These are phyloP conservation scores for Ophiocordyceps camponoti-floridani DNA, from an alignment of 2,329 filamentous ascomycete genomes.

Conservation along the genomic window DNA sequence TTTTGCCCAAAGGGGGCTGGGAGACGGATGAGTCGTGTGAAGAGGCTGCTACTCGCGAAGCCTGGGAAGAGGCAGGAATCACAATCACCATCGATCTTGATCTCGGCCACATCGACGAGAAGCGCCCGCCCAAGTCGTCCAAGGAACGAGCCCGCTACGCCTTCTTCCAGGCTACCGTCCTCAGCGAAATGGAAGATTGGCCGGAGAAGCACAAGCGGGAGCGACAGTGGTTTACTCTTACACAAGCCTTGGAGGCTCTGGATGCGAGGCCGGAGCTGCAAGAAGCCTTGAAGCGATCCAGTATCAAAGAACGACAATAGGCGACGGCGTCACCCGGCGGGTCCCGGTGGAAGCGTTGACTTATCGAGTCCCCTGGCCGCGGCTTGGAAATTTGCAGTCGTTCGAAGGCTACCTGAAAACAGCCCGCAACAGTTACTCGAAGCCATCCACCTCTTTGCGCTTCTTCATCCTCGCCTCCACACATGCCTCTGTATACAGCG, in stretches of 20 bases:
- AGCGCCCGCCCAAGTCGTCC: slow-evolving; percentile 56
- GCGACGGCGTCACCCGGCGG: background rate
- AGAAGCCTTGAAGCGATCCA: slow-evolving; percentile 71
- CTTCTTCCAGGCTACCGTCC: slow-evolving; percentile 79
- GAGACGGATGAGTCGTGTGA: slow-evolving; percentile 82
- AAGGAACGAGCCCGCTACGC: slow-evolving; percentile 50
- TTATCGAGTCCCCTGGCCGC: background rate
- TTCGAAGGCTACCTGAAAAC: background rate
- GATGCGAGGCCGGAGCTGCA: slow-evolving; percentile 68
- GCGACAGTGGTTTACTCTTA: slow-evolving; percentile 77
- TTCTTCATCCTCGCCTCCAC: background rate
- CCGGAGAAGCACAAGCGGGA: slow-evolving; percentile 85
- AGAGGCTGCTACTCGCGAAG: slow-evolving; percentile 73
- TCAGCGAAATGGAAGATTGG: slow-evolving; percentile 73
- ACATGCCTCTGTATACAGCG: background rate
- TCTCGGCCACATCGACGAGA: slow-evolving; percentile 73
- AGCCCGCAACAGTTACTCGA: background rate
- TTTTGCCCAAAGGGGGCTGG: slow-evolving; percentile 95
- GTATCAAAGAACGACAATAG: slow-evolving; percentile 31
- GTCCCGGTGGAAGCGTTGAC: background rate
- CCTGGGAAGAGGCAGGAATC: slow-evolving; percentile 96
- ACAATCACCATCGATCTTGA: slow-evolving; percentile 69
- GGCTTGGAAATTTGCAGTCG: background rate
- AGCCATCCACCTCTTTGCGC: background rate
- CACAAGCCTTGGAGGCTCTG: slow-evolving; percentile 63